Evolutionary conservation across 805 yeast species (phyloP).

Genomic region (Dipodascopsis uninucleata): DNA sequence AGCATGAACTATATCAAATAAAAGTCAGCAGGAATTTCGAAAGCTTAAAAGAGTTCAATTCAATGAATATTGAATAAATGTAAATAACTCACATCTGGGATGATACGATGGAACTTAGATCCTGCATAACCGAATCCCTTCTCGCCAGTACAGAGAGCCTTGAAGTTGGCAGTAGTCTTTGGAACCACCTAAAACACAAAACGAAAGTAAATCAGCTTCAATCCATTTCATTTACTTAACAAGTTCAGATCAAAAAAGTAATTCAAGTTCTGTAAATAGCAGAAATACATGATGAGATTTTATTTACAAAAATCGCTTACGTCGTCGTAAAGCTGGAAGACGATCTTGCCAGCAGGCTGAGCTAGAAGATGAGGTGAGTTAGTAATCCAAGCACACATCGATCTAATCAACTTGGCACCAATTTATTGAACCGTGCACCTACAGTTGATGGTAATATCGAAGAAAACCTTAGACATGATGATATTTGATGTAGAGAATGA

Average conservation of each 20-base stretch:
- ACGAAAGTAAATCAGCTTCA: slow-evolving; percentile 81
- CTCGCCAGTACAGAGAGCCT: slow-evolving; percentile 85
- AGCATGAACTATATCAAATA: slow-evolving; percentile 76
- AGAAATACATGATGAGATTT: slow-evolving; percentile 4
- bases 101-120: slow-evolving; percentile 86
- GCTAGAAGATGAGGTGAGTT: slow-evolving; percentile 35
- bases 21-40: slow-evolving; percentile 91
- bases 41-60: slow-evolving; percentile 2
- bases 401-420: not conserved
- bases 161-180: slow-evolving; percentile 84
- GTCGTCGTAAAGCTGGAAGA: slow-evolving; percentile 87
- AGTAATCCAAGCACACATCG: not conserved
- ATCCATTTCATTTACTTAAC: slow-evolving; percentile 94
- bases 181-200: slow-evolving; percentile 47
- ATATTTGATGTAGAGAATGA: slow-evolving; percentile 12
- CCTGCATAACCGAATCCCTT: slow-evolving; percentile 67
- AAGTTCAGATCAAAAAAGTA: slow-evolving; percentile 90
- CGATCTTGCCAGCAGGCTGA: slow-evolving; percentile 73
- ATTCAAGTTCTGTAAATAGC: slow-evolving; percentile 94
- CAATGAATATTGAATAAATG: not conserved
- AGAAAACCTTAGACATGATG: slow-evolving; percentile 67
- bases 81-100: slow-evolving; percentile 36
- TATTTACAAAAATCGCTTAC: slow-evolving; percentile 48
- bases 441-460: slow-evolving; percentile 78
- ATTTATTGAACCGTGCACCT: slow-evolving; percentile 23